Percentiles rank a stretch among this genome's conserved stretches.
These are phyloP conservation scores for Tetrapisispora namnaoensis DNA, from an alignment of 805 yeast genomes.

Conservation along the genomic window DNA sequence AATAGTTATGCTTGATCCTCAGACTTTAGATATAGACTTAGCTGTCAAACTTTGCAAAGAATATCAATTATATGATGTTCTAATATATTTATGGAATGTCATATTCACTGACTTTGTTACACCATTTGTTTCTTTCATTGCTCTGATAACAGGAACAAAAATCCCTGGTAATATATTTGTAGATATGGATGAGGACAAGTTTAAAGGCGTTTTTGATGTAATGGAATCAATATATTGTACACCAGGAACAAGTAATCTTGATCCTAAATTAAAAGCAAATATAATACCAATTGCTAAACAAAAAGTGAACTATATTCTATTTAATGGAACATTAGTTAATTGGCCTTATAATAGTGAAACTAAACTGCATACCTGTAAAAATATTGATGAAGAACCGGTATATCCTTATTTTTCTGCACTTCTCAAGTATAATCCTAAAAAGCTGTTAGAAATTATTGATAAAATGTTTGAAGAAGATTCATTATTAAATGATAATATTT, in stretches of 20 bases:
- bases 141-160: slow-evolving; percentile 11
- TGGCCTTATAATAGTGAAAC: slow-evolving; percentile 36
- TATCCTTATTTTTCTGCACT: slow-evolving; percentile 64
- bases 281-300: slow-evolving; percentile 37
- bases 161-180: neutral
- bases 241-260: neutral
- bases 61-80: slow-evolving; percentile 49
- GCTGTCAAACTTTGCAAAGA: slow-evolving; percentile 53
- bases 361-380: slow-evolving; percentile 28
- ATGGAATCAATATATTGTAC: neutral
- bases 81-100: slow-evolving; percentile 61
- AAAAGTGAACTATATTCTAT: slow-evolving; percentile 44
- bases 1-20: slow-evolving; percentile 58
- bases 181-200: neutral
- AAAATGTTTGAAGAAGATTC: slow-evolving; percentile 85
- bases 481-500: slow-evolving; percentile 54
- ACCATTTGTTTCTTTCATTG: slow-evolving; percentile 56
- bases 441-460: slow-evolving; percentile 57
- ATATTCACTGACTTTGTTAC: slow-evolving; percentile 60
- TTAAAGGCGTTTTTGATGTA: neutral
- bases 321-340: slow-evolving; percentile 43
- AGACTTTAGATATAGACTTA: slow-evolving; percentile 66
- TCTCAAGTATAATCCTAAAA: slow-evolving; percentile 45
- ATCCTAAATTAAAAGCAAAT: slow-evolving; percentile 11
- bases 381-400: slow-evolving; percentile 34